Conservation (phyloP, 495 filamentous ascomycete genomes). For the Hyaloscypha variabilis region DNA sequence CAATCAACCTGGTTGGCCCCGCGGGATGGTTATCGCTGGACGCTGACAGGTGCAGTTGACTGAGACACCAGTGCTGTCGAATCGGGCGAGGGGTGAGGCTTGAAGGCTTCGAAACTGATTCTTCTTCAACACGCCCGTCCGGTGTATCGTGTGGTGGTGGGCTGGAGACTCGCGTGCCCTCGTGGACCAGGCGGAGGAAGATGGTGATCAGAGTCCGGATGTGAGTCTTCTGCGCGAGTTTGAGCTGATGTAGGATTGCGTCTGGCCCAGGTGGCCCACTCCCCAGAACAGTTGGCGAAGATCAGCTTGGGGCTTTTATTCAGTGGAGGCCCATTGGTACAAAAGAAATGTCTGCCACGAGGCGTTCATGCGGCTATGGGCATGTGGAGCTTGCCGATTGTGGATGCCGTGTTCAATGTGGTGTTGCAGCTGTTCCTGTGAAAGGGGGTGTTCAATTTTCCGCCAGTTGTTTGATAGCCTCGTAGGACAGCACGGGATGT, state of each 20-base stretch:
- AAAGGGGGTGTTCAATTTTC: slow-evolving; percentile 1
- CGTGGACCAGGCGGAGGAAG: neutral
- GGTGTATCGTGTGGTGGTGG: neutral
- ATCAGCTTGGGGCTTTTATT: neutral
- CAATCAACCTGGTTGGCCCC: slow-evolving; percentile 7
- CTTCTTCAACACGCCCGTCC: neutral
- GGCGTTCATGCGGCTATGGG: slow-evolving; percentile 24
- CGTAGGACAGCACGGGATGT: slow-evolving; percentile 22
- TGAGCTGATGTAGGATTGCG: neutral
- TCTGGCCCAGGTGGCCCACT: neutral
- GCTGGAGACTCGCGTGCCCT: neutral
- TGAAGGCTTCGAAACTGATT: neutral
- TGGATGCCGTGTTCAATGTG: neutral
- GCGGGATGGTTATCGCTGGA: slow-evolving; percentile 19
- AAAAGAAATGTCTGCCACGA: slow-evolving; percentile 15
- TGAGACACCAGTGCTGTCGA: neutral
- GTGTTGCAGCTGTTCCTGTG: neutral
- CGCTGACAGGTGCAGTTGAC: slow-evolving; percentile 6
- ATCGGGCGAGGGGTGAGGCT: neutral
- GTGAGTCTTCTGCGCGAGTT: neutral
- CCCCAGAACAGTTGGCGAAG: neutral
- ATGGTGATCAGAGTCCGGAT: no score
- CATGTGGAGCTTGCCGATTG: neutral
- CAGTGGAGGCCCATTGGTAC: neutral
- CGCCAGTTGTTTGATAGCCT: slow-evolving; percentile 22